Evolutionary conservation across 306 rosid species (phyloP), one percentile per base, ranked within the genome.

Genomic region (Biancaea sappan): DNA sequence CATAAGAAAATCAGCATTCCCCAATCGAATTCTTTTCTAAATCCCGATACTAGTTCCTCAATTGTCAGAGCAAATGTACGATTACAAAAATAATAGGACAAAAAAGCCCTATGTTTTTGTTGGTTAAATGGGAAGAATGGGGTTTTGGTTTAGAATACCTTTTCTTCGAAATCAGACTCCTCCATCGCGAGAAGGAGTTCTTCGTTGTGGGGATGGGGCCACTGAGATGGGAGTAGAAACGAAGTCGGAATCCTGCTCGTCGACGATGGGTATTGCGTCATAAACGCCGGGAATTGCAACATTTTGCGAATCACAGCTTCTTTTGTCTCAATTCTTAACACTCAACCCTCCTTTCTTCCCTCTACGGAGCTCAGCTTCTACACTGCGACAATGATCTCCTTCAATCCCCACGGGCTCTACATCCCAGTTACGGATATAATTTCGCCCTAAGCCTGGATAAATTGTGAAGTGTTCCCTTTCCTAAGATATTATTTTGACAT

Each of bases 281-380:
- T 90, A 85, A 85, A 94, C 19, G 93, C 96, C 62, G 99, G 99
- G 9, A 91, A 92, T 87, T 90, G 99, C 34, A 91, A 81, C 99
- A 94, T 94, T 51, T 70, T 68, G 15, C 10, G 31, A 52, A 22
- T 21, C 10, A 21, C 58, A 19, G 29, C 29, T 53, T 47, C 28
- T 22, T 59, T 16, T 61, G n/a, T 15, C 8, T 60, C 16, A 2
- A 6, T 10, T 57, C n/a, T 18, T 1, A 46, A 16, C 58, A 31
- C 34, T 31, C 34, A 37, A 7, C 5, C 41, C 19, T 28, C n/a
- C 13, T 19, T 18, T 48, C 54, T 48, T 48, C 2, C 25, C 19
- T 1, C 12, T 1, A 5, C 48, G 0, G 2, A 38, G 2, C 44
- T 10, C 14, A 8, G 44, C 13, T 38, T 12, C 44, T 13, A 38